These are phyloP conservation scores for Ogataea methylovora DNA, from an alignment of 805 yeast species.

Conservation along the genomic window DNA sequence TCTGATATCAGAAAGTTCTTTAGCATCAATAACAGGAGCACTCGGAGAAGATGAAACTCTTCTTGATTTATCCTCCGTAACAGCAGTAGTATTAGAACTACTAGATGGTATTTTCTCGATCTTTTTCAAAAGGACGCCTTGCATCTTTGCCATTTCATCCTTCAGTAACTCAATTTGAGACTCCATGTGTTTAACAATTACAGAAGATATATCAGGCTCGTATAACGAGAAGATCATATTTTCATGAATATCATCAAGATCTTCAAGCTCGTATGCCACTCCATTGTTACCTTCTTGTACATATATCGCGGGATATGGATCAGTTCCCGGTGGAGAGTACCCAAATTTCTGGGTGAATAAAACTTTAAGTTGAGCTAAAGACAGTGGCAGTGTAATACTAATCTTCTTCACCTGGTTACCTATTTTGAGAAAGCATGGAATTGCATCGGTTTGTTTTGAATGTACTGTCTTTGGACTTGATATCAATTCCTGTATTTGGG, in stretches of 20 bases:
- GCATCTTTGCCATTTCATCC: slow-evolving; percentile 20
- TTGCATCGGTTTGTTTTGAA: background rate
- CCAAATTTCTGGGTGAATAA: slow-evolving; percentile 84
- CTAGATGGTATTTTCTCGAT: slow-evolving; percentile 11
- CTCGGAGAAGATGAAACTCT: slow-evolving; percentile 2
- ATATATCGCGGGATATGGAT: slow-evolving; percentile 72
- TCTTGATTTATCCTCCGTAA: slow-evolving; percentile 5
- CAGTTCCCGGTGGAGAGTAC: slow-evolving; percentile 59
- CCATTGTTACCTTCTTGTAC: slow-evolving; percentile 53
- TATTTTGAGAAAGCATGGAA: slow-evolving; percentile 20
- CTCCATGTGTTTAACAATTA: slow-evolving; percentile 19
- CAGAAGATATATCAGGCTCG: slow-evolving; percentile 29
- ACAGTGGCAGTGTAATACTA: slow-evolving; percentile 33
- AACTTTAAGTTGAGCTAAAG: slow-evolving; percentile 50
- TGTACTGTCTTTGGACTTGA: background rate
- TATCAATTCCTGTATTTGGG: background rate
- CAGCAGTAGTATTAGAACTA: slow-evolving; percentile 12
- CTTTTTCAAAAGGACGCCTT: slow-evolving; percentile 17
- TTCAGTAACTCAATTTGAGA: slow-evolving; percentile 18
- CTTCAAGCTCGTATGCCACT: slow-evolving; percentile 77
- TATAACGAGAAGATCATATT: slow-evolving; percentile 57
- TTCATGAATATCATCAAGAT: slow-evolving; percentile 50
- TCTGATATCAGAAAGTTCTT: slow-evolving; percentile 38
- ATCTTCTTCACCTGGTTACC: slow-evolving; percentile 51
- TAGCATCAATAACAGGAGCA: slow-evolving; percentile 2